These are phyloP conservation scores for Pseudomassariella vexata DNA, from an alignment of 2,329 filamentous ascomycete genomes.

Conservation along the genomic window DNA sequence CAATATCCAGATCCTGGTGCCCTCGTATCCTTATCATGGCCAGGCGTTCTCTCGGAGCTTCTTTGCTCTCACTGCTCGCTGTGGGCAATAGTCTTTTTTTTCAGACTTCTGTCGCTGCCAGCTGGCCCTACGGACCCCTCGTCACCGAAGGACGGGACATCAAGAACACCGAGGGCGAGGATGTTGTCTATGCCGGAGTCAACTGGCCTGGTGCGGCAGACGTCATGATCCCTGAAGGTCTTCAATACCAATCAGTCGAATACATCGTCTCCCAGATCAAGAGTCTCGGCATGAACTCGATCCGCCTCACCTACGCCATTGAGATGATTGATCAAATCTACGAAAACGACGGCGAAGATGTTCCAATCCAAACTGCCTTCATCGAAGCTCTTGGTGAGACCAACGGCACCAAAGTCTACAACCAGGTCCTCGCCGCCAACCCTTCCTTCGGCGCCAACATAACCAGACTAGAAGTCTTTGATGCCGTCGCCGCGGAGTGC, in stretches of 20 bases:
- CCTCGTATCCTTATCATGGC: constrained; percentile 16
- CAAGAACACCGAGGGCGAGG: constrained; percentile 33
- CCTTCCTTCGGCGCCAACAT: constrained; percentile 47
- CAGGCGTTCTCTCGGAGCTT: constrained; percentile 9
- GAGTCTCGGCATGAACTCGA: constrained; percentile 56
- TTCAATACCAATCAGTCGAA: constrained; percentile 55
- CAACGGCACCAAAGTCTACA: constrained; percentile 43
- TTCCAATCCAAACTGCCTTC: constrained; percentile 39
- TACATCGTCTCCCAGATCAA: constrained; percentile 51
- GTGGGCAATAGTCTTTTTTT: constrained; percentile 13
- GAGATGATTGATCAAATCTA: constrained; percentile 58
- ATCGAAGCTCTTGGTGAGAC: constrained; percentile 38
- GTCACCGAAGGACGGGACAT: constrained; percentile 36
- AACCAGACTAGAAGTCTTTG: constrained; percentile 45
- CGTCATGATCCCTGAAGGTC: constrained; percentile 58
- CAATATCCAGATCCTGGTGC: too few relatives aligned
- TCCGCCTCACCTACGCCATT: constrained; percentile 58
- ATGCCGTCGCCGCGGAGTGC: constrained; percentile 55
- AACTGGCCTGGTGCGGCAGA: constrained; percentile 59
- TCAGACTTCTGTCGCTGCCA: constrained; percentile 9
- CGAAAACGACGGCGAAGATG: constrained; percentile 38
- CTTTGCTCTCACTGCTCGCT: constrained; percentile 17
- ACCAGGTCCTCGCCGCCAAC: constrained; percentile 49
- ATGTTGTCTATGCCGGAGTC: constrained; percentile 45
- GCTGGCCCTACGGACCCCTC: constrained; percentile 28